phyloP scores from a whole-genome alignment of 768 basidiomycete genomes.

The Amanita rubescens region DNA sequence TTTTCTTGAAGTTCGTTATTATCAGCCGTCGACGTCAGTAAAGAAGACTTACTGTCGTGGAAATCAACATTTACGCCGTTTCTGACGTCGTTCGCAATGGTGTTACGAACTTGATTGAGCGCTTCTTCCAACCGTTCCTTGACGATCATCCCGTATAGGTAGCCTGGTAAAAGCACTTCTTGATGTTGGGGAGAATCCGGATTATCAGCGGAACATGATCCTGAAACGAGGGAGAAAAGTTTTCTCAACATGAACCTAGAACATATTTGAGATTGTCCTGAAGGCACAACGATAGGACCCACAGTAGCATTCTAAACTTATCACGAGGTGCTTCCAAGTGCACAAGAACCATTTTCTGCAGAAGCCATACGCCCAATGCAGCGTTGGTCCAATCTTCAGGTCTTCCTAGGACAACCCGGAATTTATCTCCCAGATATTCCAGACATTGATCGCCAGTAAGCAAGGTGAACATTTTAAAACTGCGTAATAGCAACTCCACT shows the following conservation, averaged over 20 bases:
- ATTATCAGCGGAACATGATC: slow-evolving; percentile 87
- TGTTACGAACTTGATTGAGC: slow-evolving; percentile 61
- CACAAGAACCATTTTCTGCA: slow-evolving; percentile 83
- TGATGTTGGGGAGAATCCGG: slow-evolving; percentile 99
- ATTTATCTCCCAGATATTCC: slow-evolving; percentile 94
- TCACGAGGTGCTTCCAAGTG: slow-evolving; percentile 84
- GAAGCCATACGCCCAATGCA: slow-evolving; percentile 72
- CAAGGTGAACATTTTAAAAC: slow-evolving; percentile 90
- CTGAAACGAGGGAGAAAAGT: slow-evolving; percentile 85
- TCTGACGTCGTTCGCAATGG: slow-evolving; percentile 67
- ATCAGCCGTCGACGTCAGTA: neutral
- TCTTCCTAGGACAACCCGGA: slow-evolving; percentile 82
- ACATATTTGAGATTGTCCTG: slow-evolving; percentile 5
- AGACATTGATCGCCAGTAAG: slow-evolving; percentile 87
- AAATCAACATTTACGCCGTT: slow-evolving; percentile 82
- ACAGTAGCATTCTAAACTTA: slow-evolving; percentile 94
- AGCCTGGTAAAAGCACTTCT: slow-evolving; percentile 91
- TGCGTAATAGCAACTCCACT: slow-evolving; percentile 87
- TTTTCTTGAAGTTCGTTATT: slow-evolving; percentile 40
- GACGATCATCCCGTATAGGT: slow-evolving; percentile 93
- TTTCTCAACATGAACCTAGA: slow-evolving; percentile 95
- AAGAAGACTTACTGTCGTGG: slow-evolving; percentile 61
- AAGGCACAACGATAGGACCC: slow-evolving; percentile 25
- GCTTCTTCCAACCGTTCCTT: slow-evolving; percentile 95
- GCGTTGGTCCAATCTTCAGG: slow-evolving; percentile 92